These are phyloP conservation scores for Lenwebbia sp. DNA, from an alignment of 345 rosid genomes.

Conservation along the genomic window DNA sequence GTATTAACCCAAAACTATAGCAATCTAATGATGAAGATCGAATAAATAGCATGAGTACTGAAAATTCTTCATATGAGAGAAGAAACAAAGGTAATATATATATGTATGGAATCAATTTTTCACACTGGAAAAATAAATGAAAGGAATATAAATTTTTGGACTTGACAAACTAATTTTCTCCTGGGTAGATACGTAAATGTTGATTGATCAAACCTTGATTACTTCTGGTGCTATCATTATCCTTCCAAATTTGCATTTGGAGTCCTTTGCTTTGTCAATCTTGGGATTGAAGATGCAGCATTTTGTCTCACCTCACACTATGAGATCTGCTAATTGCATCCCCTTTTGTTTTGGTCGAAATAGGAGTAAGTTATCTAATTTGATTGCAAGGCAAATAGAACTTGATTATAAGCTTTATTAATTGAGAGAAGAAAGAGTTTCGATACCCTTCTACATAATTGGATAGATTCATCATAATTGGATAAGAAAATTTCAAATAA, in stretches of 20 bases:
- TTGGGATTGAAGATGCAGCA: neutral
- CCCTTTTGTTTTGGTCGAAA: neutral
- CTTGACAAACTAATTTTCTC: neutral
- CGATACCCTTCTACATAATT: neutral
- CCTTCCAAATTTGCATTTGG: neutral
- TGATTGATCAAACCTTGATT: neutral
- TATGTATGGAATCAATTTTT: neutral
- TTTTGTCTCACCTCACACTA: neutral
- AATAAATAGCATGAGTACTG: neutral
- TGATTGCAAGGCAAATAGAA: neutral
- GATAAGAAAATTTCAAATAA: no score
- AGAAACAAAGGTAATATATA: neutral
- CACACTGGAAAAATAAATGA: neutral
- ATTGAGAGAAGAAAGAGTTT: neutral
- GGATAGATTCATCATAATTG: neutral
- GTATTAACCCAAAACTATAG: neutral
- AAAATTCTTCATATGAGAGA: neutral
- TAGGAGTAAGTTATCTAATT: neutral
- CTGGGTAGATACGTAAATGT: neutral
- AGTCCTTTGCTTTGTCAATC: neutral
- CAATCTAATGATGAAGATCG: neutral
- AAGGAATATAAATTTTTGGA: neutral
- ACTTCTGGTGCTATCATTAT: neutral
- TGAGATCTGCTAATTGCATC: neutral
- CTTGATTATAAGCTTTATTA: neutral